phyloP scores from a whole-genome alignment of 495 filamentous ascomycete species.

The Penicillium silybi region DNA sequence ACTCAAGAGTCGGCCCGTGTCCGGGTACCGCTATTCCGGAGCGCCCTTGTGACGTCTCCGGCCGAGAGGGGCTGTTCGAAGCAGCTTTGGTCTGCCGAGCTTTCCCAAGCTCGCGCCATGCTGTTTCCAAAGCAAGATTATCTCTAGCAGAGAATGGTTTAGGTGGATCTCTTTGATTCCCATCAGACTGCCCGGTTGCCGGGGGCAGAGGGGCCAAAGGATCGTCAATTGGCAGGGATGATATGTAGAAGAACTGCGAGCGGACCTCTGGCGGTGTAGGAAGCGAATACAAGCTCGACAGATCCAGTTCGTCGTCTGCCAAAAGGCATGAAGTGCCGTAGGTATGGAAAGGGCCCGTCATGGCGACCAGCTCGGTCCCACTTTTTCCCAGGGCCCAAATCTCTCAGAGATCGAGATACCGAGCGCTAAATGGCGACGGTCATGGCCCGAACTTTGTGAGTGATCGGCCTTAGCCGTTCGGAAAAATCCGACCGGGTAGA shows the following conservation, averaged over 20 bases:
- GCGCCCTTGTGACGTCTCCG: slow-evolving; percentile 33
- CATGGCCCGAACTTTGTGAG: slow-evolving; percentile 14
- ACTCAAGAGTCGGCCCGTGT: slow-evolving; percentile 31
- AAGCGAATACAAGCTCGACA: slow-evolving; percentile 29
- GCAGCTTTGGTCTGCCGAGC: slow-evolving; percentile 29
- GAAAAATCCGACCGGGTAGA: slow-evolving; percentile 4
- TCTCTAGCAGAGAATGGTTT: slow-evolving; percentile 76
- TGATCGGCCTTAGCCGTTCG: slow-evolving; percentile 3
- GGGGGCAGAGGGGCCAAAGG: slow-evolving; percentile 67
- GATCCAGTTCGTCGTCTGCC: slow-evolving; percentile 34
- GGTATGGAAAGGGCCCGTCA: slow-evolving; percentile 50
- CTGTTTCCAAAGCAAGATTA: slow-evolving; percentile 66
- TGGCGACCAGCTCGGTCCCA: slow-evolving; percentile 17
- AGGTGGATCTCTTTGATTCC: slow-evolving; percentile 52
- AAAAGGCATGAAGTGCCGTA: slow-evolving; percentile 53
- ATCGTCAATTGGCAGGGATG: slow-evolving; percentile 74
- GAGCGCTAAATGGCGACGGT: slow-evolving; percentile 12
- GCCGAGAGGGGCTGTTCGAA: slow-evolving; percentile 26
- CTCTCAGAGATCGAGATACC: slow-evolving; percentile 14
- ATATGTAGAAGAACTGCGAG: slow-evolving; percentile 79
- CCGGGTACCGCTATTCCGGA: slow-evolving; percentile 44
- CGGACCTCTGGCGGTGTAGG: slow-evolving; percentile 45
- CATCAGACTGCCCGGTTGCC: slow-evolving; percentile 44
- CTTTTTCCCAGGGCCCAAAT: slow-evolving; percentile 7
- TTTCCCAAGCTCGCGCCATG: slow-evolving; percentile 59